Conservation (phyloP, 164 flowering plant species). For the Malania oleifera region DNA sequence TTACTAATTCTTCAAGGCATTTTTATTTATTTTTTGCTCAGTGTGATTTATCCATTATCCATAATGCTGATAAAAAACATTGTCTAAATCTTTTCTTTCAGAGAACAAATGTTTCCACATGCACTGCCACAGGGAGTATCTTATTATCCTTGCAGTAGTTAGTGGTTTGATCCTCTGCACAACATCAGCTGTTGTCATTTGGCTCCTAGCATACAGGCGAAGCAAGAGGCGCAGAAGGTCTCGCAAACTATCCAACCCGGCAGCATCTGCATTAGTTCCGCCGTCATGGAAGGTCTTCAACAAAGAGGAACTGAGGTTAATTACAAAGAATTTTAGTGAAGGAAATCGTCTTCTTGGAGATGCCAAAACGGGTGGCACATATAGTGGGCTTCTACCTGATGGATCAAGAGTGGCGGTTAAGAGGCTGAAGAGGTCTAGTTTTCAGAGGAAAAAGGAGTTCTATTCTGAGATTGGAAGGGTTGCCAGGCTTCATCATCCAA, state of each 20-base stretch:
- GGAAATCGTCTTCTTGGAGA: slow-evolving; percentile 90
- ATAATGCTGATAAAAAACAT: neutral
- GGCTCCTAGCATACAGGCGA: slow-evolving; percentile 75
- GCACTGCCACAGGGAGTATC: slow-evolving; percentile 78
- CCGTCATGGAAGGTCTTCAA: slow-evolving; percentile 84
- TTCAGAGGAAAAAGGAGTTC: slow-evolving; percentile 93
- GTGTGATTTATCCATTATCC: neutral
- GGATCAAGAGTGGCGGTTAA: slow-evolving; percentile 90
- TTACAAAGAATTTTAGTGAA: slow-evolving; percentile 92
- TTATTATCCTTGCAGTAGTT: slow-evolving; percentile 71
- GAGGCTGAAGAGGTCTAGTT: slow-evolving; percentile 83
- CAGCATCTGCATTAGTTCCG: slow-evolving; percentile 66
- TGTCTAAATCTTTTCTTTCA: slow-evolving; percentile 20
- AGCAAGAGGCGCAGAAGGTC: slow-evolving; percentile 66
- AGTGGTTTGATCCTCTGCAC: slow-evolving; percentile 80
- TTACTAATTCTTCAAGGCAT: neutral
- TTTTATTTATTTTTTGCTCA: neutral
- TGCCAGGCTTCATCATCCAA: slow-evolving; percentile 87
- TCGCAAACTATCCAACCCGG: slow-evolving; percentile 56
- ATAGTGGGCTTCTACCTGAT: slow-evolving; percentile 75
- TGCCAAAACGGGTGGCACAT: slow-evolving; percentile 92
- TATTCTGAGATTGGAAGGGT: slow-evolving; percentile 85
- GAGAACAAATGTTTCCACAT: slow-evolving; percentile 54
- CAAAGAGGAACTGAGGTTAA: slow-evolving; percentile 71
- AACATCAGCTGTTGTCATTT: slow-evolving; percentile 61